Conservation (phyloP, 2,329 filamentous ascomycete species). For the Leptoxyphium fumago region DNA sequence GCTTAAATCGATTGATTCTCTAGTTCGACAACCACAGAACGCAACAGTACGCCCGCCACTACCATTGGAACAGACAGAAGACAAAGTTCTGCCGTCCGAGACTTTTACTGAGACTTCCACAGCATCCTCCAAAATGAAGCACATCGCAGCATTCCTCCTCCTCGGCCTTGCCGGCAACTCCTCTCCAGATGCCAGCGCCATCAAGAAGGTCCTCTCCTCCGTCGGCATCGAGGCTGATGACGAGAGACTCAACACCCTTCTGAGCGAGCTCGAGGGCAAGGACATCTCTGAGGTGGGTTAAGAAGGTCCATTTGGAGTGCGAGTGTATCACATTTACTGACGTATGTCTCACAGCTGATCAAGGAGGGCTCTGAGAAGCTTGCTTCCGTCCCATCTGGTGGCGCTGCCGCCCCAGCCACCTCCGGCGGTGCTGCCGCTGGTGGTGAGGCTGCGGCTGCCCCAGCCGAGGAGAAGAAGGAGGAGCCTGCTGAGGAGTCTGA, state of each 20-base stretch:
- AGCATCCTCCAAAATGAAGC: slow-evolving; percentile 72
- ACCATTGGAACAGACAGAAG: neutral
- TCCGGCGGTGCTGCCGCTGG: slow-evolving; percentile 53
- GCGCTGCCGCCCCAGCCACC: slow-evolving; percentile 53
- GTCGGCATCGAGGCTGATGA: slow-evolving; percentile 90
- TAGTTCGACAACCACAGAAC: slow-evolving; percentile 42
- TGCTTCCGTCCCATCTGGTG: slow-evolving; percentile 90
- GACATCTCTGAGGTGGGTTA: slow-evolving; percentile 65
- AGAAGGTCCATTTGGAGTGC: neutral
- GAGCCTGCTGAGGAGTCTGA: slow-evolving; percentile 69
- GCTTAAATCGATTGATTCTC: slow-evolving; percentile 99
- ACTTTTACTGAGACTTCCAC: neutral
- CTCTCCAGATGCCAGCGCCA: slow-evolving; percentile 68
- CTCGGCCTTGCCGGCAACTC: slow-evolving; percentile 86
- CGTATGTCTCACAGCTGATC: slow-evolving; percentile 55
- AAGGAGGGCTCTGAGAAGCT: slow-evolving; percentile 81
- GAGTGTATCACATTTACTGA: slow-evolving; percentile 3
- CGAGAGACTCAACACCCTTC: slow-evolving; percentile 72
- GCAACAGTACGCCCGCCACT: slow-evolving; percentile 10
- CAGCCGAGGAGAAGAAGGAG: slow-evolving; percentile 44
- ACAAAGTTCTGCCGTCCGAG: neutral
- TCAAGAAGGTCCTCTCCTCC: slow-evolving; percentile 79
- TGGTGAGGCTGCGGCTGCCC: slow-evolving; percentile 49
- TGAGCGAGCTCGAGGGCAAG: slow-evolving; percentile 85
- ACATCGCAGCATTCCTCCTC: slow-evolving; percentile 98